phyloP scores from a whole-genome alignment of 495 filamentous ascomycete species.

The Podospora tetraspora region DNA sequence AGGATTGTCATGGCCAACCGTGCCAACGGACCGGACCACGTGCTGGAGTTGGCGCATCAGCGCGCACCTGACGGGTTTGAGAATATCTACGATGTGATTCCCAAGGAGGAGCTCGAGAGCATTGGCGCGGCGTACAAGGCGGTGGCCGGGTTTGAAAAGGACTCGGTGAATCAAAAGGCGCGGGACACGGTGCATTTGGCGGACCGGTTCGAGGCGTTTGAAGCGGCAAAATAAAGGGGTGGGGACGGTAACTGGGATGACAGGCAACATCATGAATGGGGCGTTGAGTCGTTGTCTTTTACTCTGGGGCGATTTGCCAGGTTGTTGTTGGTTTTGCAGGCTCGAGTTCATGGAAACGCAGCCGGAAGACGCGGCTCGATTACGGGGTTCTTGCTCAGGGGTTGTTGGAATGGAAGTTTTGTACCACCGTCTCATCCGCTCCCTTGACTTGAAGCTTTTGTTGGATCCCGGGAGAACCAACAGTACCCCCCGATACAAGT shows the following conservation, averaged over 20 bases:
- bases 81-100: constrained; percentile 17
- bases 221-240: background rate
- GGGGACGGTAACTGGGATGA: background rate
- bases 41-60: constrained; percentile 16
- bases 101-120: constrained; percentile 18
- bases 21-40: constrained; percentile 16
- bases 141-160: constrained; percentile 16
- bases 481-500: background rate
- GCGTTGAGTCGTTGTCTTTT: background rate
- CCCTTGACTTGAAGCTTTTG: background rate
- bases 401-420: background rate
- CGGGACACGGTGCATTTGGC: constrained; percentile 11
- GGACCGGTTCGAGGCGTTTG: constrained; percentile 7
- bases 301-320: background rate
- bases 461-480: background rate
- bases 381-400: background rate
- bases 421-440: background rate
- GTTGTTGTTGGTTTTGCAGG: too few species aligned
- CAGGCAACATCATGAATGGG: background rate
- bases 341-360: background rate
- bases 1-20: constrained; percentile 18
- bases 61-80: constrained; percentile 15
- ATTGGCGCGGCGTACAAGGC: constrained; percentile 16
- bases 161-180: constrained; percentile 14
- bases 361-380: background rate